Evolutionary conservation across 1,284 basidiomycete genomes (phyloP), one percentile per base, ranked within the genome.

Genomic region (Apiotrichum gracile): DNA sequence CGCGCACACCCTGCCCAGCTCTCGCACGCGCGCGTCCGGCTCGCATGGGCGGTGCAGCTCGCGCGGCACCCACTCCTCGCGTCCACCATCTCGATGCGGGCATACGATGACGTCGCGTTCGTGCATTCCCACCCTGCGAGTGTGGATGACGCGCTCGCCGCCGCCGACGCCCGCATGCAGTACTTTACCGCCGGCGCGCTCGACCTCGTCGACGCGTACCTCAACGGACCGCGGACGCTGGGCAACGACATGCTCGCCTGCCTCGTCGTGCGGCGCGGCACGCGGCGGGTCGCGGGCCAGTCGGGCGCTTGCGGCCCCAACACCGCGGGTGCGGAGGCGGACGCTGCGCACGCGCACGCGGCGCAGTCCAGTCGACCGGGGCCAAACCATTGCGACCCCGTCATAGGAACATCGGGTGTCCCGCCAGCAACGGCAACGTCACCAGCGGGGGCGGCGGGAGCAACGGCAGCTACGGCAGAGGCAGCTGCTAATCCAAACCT

Each of bases 1-100:
- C 71, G 64, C 43, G 81, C 84, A 2, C 76, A 78, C 0, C 60
- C 74, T 3, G 61, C 64, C 8, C 61, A 82, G 27, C 64, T 85
- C 22, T 65, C 66, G 1, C 75, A 72, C 3, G 63, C 69, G 3
- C 80, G 86, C 17, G 76, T 88, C 12, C 71, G 76, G 29, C 61
- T 80, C 19, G 80, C 82, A 10, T 89, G 87, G 87, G 81, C 86
- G 68, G 87, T 49, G 78, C 83, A 60, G 33, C 59, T 66, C 17
- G 62, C 80, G 13, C 77, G 82, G 8, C 87, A 91, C 66, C 85
- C 86, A 0, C 74, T 88, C 0, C 78, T 91, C 14, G 81, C 81
- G 1, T 80, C 84, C 1, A 68, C 68, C 13, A 79, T 87, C 25
- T 74, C 38, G 2, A 33, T 54, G 26, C 22, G 54, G 9, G 51